Evolutionary conservation across 208 protist genomes (phyloP).

Genomic region (Chromosphaera perkinsii): DNA sequence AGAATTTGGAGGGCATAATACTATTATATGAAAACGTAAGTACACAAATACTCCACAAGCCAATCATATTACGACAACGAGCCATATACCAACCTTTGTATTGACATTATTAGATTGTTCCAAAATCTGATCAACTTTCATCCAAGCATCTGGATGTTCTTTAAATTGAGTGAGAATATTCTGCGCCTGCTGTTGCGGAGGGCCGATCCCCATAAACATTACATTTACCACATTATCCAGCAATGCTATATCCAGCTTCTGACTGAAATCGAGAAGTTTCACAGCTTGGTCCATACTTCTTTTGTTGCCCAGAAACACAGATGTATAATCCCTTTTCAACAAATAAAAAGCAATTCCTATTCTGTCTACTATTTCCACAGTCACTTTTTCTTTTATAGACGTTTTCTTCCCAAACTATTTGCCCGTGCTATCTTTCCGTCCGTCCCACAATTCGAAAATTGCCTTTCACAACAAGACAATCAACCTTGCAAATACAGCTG

Average conservation of each 20-base stretch:
- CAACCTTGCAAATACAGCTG: too few relatives aligned
- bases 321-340: too few relatives aligned
- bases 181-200: conserved; percentile 1
- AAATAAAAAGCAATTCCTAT: too few relatives aligned
- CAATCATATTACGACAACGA: conserved; percentile 54
- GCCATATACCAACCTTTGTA: conserved; percentile 67
- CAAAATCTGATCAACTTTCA: conserved; percentile 78
- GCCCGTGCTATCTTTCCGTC: too few relatives aligned
- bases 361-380: too few relatives aligned
- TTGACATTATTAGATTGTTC: conserved; percentile 57
- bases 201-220: background rate
- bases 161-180: conserved; percentile 77
- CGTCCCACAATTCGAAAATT: too few relatives aligned
- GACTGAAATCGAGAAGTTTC: conserved; percentile 26
- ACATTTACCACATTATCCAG: conserved; percentile 22
- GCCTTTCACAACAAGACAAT: too few relatives aligned
- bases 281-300: conserved; percentile 8
- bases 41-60: conserved; percentile 14
- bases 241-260: conserved; percentile 18
- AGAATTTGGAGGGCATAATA: conserved; percentile 78
- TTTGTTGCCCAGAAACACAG: too few relatives aligned
- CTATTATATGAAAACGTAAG: conserved; percentile 1
- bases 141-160: conserved; percentile 79
- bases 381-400: too few relatives aligned
- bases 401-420: too few relatives aligned